Percentiles rank a stretch among this genome's conserved stretches.
phyloP scores from a whole-genome alignment of 176 grass and related monocot genomes.

The Aegilops speltoides region DNA sequence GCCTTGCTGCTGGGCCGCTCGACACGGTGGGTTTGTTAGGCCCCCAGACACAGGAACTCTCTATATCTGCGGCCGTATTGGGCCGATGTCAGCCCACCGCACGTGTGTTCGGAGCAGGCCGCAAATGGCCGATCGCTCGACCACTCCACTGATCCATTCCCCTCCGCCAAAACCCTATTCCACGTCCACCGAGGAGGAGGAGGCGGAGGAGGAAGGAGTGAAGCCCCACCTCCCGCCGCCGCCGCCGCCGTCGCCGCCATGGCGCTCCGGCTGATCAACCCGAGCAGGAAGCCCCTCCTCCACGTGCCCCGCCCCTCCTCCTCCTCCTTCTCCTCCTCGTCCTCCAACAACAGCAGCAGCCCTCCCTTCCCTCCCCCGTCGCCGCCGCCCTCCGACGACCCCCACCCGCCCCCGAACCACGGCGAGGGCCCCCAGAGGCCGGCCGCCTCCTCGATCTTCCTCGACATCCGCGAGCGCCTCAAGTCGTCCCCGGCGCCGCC shows the following conservation, averaged over 20 bases:
- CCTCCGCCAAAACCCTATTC: constrained; percentile 30
- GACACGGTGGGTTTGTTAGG: no score
- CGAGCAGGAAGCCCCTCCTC: background rate
- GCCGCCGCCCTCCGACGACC: background rate
- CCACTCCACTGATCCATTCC: background rate
- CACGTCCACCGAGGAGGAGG: background rate
- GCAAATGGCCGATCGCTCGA: background rate
- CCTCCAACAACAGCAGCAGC: background rate
- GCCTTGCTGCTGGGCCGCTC: no score
- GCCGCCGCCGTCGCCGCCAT: constrained; percentile 37
- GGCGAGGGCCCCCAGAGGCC: background rate
- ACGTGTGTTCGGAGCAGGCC: background rate
- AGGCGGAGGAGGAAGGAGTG: background rate
- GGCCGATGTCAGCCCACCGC: background rate
- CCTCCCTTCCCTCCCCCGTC: constrained; percentile 29
- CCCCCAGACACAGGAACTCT: background rate
- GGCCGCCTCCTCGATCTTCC: constrained; percentile 29
- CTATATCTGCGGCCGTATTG: no score
- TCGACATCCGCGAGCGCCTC: constrained; percentile 45
- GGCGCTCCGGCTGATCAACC: constrained; percentile 44
- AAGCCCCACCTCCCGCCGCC: background rate
- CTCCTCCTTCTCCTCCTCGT: constrained; percentile 27
- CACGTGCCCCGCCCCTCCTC: constrained; percentile 14
- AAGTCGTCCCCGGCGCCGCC: constrained; percentile 8
- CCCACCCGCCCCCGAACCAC: background rate